Evolutionary conservation across 768 basidiomycete species (phyloP), one percentile per base, ranked within the genome.

Genomic region (Crassisporium funariophilum): DNA sequence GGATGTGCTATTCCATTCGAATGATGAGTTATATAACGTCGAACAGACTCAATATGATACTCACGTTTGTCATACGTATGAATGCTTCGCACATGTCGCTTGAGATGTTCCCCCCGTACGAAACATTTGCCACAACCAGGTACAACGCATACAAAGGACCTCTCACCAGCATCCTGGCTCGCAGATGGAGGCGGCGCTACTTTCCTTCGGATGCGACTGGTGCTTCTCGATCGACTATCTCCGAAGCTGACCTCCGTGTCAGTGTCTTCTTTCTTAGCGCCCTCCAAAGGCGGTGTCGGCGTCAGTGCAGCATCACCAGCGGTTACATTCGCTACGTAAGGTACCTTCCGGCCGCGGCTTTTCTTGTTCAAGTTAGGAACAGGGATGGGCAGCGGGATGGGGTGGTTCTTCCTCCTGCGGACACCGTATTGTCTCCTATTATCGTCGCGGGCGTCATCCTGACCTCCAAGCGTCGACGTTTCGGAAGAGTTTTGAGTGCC

Each of bases 11-110:
- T 37, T 21, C 10, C 21, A 9, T 29, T 34, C 57, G 24, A 38
- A 33, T 35, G 24, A 29, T 25, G 44, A 25, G 16, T 38, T 13
- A 41, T 24, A 25, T 54, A 33, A 33, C 7, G 13, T 29, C 31
- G 22, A 22, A 20, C 0, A n/a, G 4, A 31, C 16, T 21, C 43
- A 41, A 39, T 19, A 45, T 41, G 41, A 12, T 15, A 75, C 88
- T 66, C 55, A 91, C 90, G 86, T 74, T 87, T 90, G 58, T 91
- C 88, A 54, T 88, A 72, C 2, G 90, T 91, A 64, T 93, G 90
- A 39, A 93, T 84, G 44, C 83, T 84, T 48, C 84, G 66, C 15
- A 91, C 77, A 68, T 92, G 91, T 20, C 91, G 70, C 67, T 91
- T 90, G 47, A 94, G 69, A 64, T 93, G 91, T 55, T 91, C 88